Conservation (phyloP, 148 eudicot genomes). For the Vaccinium darrowii region DNA sequence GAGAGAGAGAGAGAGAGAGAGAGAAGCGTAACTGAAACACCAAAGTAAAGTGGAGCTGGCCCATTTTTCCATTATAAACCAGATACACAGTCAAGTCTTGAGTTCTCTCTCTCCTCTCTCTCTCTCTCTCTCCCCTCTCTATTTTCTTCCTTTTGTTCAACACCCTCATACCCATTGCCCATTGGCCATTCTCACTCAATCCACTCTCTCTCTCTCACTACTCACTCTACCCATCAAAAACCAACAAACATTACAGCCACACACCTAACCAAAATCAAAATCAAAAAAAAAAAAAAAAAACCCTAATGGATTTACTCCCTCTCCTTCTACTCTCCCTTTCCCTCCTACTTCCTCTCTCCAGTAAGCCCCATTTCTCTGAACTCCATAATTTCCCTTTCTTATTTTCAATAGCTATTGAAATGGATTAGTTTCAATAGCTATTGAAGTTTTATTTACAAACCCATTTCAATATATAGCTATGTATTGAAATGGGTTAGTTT, state of each 20-base stretch:
- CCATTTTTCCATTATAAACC: too few species aligned
- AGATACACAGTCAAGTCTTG: background rate
- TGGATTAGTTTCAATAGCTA: too few species aligned
- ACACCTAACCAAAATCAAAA: background rate
- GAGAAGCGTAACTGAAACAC: background rate
- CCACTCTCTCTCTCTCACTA: background rate
- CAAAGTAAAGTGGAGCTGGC: too few species aligned
- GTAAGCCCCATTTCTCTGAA: conserved; percentile 24
- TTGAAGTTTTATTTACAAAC: too few species aligned
- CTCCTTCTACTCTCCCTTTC: conserved; percentile 15
- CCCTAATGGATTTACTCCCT: conserved; percentile 11
- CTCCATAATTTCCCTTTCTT: background rate
- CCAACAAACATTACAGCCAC: background rate
- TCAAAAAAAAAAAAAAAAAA: background rate
- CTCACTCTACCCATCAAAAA: background rate
- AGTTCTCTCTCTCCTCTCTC: background rate
- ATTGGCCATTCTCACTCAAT: background rate
- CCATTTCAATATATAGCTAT: background rate
- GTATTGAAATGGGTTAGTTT: background rate
- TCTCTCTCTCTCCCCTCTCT: background rate
- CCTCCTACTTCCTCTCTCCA: conserved; percentile 30
- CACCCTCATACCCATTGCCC: background rate
- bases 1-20: background rate
- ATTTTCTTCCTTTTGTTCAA: background rate
- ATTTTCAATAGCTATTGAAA: background rate